Conservation (phyloP, 306 rosid species). For the Quillaja saponaria region DNA sequence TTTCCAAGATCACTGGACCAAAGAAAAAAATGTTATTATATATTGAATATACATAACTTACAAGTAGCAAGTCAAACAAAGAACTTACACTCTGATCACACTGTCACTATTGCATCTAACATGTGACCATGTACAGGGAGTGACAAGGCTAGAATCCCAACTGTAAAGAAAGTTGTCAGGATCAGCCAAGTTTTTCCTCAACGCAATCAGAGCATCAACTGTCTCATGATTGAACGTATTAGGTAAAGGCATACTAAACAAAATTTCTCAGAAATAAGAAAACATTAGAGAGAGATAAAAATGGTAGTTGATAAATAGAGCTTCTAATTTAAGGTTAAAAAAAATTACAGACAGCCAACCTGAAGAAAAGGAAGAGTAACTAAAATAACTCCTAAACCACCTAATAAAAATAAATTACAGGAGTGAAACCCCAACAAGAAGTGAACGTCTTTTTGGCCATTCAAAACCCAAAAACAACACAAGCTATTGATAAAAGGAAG, state of each 20-base stretch:
- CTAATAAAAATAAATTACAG: constrained; percentile 21
- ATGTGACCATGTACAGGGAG: constrained; percentile 97
- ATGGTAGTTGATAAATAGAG: not conserved
- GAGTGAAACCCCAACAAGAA: not conserved
- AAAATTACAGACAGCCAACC: not conserved
- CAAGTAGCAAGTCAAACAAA: constrained; percentile 14
- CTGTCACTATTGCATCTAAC: constrained; percentile 77
- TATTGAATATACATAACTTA: constrained; percentile 4
- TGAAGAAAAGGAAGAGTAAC: constrained; percentile 5
- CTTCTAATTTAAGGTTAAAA: not conserved
- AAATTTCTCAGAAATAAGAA: not conserved
- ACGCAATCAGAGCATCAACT: constrained; percentile 90
- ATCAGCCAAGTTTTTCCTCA: constrained; percentile 68
- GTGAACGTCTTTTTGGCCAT: constrained; percentile 1
- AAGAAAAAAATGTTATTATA: constrained; percentile 26
- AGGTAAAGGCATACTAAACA: constrained; percentile 20
- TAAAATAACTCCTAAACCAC: constrained; percentile 19
- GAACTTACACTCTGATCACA: constrained; percentile 93
- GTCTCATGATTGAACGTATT: constrained; percentile 37
- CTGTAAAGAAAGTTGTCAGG: constrained; percentile 85
- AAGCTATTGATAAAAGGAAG: constrained; percentile 7
- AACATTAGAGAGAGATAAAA: too few species aligned
- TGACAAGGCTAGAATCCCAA: constrained; percentile 91
- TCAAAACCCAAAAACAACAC: constrained; percentile 6
- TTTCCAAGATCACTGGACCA: constrained; percentile 85